Evolutionary conservation across 495 filamentous ascomycete genomes (phyloP), one percentile per base, ranked within the genome.

Genomic region (Hyaloscypha bicolor): DNA sequence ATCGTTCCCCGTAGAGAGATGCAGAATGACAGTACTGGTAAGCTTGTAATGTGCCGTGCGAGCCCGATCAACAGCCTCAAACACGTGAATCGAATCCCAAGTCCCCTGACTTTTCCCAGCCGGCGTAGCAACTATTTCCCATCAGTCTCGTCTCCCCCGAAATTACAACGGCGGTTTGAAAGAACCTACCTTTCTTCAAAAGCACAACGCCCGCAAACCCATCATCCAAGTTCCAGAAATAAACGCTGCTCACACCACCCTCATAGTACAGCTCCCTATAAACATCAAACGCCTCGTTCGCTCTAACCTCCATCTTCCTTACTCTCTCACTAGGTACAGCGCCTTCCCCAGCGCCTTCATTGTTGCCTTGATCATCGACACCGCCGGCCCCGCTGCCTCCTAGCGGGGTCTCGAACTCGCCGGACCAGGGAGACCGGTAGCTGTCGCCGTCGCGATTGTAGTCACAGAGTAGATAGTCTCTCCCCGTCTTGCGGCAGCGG

Each of bases 21-120:
- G 91, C 48, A 99, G 82, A 66, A 99, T 98, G 37, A 99, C 94
- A 35, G 95, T 99, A 73, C 91, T 94, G 3, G 95, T 99, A 62
- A 99, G 89, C 78, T 97, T 96, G 86, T 99, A 99, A 77, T 97
- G 94, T 67, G 92, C 91, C 73, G 87, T 91, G 69, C 95, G 91
- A 53, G 90, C 91, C 68, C 93, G 90, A 78, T 98, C 94, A 72
- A 88, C 91, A 42, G 93, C 92, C 75, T 99, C 95, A 78, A 99
- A 97, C 65, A 99, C 95, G 81, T 99, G 95, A 78, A 99, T 97
- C 71, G 91, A 95, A 77, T 99, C 96, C 95, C 95, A 99, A 65
- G 90, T 88, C 56, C 95, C 94, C 48, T 90, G 86, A 74, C 85
- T 89, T 78, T 89, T 90, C 72, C 84, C 84, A 61, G 87, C 85